These are phyloP conservation scores for Takashimella koratensis DNA, from an alignment of 1,284 basidiomycete species.

Conservation along the genomic window DNA sequence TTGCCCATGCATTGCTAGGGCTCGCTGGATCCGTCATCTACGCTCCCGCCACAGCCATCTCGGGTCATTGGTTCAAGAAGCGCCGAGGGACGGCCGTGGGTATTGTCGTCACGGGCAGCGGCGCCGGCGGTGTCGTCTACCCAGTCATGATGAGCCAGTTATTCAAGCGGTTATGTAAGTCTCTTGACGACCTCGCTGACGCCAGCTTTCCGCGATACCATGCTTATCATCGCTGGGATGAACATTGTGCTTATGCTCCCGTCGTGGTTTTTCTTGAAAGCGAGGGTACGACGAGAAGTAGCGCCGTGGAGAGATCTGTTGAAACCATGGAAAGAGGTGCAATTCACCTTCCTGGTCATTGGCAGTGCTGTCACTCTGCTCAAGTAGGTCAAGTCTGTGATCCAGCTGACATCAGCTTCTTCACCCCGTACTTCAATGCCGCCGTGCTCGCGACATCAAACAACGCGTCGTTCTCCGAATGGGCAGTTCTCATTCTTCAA, in stretches of 20 bases:
- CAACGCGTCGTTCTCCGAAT: conserved; percentile 1
- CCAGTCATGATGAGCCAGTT: conserved; percentile 24
- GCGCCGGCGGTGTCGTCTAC: conserved; percentile 35
- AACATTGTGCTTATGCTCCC: conserved; percentile 21
- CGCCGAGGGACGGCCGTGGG: conserved; percentile 41
- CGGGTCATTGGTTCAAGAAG: conserved; percentile 44
- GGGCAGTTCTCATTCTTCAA: conserved; percentile 9
- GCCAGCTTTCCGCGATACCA: conserved; percentile 19
- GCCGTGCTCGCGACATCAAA: conserved; percentile 8
- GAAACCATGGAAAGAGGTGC: conserved; percentile 8
- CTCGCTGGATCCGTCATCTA: conserved; percentile 38
- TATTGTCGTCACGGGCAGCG: conserved; percentile 39
- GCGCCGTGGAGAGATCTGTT: conserved; percentile 11
- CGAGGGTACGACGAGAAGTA: conserved; percentile 15
- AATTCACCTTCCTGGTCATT: conserved; percentile 7
- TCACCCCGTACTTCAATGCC: conserved; percentile 15
- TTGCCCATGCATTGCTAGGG: conserved; percentile 41
- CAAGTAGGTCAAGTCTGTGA: conserved; percentile 5
- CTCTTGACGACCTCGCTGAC: too few relatives aligned
- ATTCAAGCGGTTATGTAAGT: conserved; percentile 6
- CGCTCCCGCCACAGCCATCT: conserved; percentile 41
- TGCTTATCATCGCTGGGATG: conserved; percentile 20
- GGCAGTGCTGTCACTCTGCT: conserved; percentile 6
- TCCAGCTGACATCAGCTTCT: conserved; percentile 6
- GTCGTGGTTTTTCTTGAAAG: conserved; percentile 17